Base-by-base conservation (phyloP, 192 early-diverging fungal genomes). In the Umbelopsis ramanniana region DNA sequence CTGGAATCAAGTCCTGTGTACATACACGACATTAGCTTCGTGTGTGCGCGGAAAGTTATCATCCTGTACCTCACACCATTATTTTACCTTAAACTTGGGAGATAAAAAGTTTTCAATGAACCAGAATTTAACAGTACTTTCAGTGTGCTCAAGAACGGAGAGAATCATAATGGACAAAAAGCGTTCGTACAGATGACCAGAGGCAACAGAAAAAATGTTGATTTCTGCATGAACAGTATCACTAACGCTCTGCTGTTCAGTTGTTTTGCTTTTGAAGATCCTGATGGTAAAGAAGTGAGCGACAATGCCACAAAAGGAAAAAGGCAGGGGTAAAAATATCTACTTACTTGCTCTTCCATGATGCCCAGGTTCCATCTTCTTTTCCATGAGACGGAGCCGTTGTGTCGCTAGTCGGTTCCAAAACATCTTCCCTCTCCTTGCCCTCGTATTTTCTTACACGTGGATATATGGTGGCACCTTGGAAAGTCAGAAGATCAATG, bases 21-120 rank as follows among this genome's bases (percentile, higher is more conserved):
- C 22, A 46, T 10, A 74, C 19, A 22, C 33, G 29, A 48, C 0
- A n/a, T 73, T 26, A 82, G 12, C 40, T 19, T 48, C 40, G 21
- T 47, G 33, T 11, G 0, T 29, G 19, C 40, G 46, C 22, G 38
- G 21, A 12, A 12, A 7, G 43, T 43, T 21, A 23, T 11, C 43
- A 23, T 19, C 40, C 6, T 11, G 37, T 29, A 10, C 50, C 9
- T 52, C 2, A 21, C 46, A 35, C 55, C 7, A 37, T 17, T 0
- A 12, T 37, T 72, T n/a, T 81, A 89, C 91, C 87, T 94, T 97
- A 85, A 99, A 99, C 7, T 92, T 92, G 6, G 98, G 96, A 22
- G 95, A 97, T 73, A 98, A 81, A 75, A 99, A 99, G 83, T 98
- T 96, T 75, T 95, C 94, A 75, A 99, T 97, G 74, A 99, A 89